Evolutionary conservation across 139 green algal species (phyloP).

Genomic region (Penium margaritaceum): DNA sequence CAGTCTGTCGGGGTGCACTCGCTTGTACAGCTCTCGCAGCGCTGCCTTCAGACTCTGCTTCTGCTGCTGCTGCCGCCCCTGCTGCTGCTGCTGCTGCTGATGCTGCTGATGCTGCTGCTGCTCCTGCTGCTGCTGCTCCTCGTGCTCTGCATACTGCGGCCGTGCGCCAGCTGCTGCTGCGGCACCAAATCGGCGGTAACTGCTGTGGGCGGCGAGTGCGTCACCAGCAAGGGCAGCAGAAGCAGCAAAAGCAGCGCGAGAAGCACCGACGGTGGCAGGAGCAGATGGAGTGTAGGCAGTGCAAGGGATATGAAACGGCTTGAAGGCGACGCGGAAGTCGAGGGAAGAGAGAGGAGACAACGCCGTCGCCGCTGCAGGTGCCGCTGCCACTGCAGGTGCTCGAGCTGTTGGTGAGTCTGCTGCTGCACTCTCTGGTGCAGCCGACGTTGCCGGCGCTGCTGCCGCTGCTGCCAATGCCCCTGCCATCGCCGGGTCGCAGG

Average conservation of each 20-base stretch:
- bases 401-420: background rate
- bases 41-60: background rate
- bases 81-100: too few species aligned
- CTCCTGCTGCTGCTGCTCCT: background rate
- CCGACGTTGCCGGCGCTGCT: background rate
- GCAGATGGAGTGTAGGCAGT: too few species aligned
- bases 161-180: background rate
- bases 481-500: background rate
- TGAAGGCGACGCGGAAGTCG: too few species aligned
- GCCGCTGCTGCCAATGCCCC: background rate
- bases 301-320: too few species aligned
- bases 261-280: too few species aligned
- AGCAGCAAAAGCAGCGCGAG: too few species aligned
- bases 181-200: too few species aligned
- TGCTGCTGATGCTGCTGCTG: background rate
- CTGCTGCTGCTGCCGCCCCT: too few species aligned
- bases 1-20: background rate
- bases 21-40: conserved; percentile 3
- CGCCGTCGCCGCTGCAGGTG: background rate
- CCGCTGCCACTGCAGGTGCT: background rate
- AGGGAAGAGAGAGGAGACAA: too few species aligned
- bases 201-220: too few species aligned
- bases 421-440: background rate
- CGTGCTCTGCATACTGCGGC: background rate
- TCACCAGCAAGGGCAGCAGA: too few species aligned